phyloP scores from a whole-genome alignment of 2,329 filamentous ascomycete genomes.

The Pezicula radicicola region DNA sequence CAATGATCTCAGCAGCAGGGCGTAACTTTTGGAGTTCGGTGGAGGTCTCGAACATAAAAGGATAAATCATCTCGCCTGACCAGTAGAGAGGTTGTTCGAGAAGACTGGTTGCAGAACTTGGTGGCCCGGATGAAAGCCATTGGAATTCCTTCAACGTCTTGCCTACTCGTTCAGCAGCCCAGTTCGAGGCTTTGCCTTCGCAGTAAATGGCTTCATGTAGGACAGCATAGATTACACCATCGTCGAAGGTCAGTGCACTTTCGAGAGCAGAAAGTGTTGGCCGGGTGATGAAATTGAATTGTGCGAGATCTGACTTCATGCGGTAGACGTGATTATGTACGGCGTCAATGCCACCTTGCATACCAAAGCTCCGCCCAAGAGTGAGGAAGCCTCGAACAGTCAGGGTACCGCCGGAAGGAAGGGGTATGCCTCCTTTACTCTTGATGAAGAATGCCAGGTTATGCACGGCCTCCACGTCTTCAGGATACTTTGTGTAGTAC shows the following conservation, averaged over 20 bases:
- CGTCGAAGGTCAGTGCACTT: slow-evolving; percentile 65
- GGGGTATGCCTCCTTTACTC: slow-evolving; percentile 51
- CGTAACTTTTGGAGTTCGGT: slow-evolving; percentile 69
- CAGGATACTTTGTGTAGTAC: slow-evolving; percentile 80
- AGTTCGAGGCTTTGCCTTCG: slow-evolving; percentile 63
- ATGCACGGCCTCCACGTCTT: slow-evolving; percentile 69
- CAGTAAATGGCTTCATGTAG: slow-evolving; percentile 90
- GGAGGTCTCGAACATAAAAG: slow-evolving; percentile 80
- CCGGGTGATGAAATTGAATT: slow-evolving; percentile 72
- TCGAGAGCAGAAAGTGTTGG: slow-evolving; percentile 70
- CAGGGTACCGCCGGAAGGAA: slow-evolving; percentile 71
- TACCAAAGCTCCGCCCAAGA: slow-evolving; percentile 74
- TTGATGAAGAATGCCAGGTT: slow-evolving; percentile 64
- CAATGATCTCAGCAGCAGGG: slow-evolving; percentile 68
- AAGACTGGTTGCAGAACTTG: slow-evolving; percentile 29
- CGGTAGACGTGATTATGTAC: slow-evolving; percentile 74
- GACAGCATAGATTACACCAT: slow-evolving; percentile 77
- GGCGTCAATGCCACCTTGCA: slow-evolving; percentile 71
- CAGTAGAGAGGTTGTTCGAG: slow-evolving; percentile 64
- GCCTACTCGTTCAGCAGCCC: slow-evolving; percentile 70
- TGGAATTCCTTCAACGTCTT: slow-evolving; percentile 41
- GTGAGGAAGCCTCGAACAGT: slow-evolving; percentile 74
- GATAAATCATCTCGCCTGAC: slow-evolving; percentile 90
- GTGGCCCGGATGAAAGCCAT: slow-evolving; percentile 38
- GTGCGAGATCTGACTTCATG: slow-evolving; percentile 68